phyloP scores from a whole-genome alignment of 2,329 filamentous ascomycete genomes.

The Paracorniculantispora psalliotae region DNA sequence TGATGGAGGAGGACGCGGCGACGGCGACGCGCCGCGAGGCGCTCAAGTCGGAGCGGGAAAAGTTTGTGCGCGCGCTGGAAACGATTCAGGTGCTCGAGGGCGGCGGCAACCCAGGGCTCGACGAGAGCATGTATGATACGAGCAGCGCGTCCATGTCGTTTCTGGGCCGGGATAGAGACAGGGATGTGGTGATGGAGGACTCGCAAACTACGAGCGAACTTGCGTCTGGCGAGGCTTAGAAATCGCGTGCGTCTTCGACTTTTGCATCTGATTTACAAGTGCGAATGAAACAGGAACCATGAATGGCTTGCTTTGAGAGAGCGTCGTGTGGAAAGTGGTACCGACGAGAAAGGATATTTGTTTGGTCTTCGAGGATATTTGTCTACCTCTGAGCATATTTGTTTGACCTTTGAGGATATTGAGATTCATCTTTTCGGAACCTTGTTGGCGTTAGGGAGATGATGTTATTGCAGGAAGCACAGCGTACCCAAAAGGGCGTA shows the following conservation, averaged over 20 bases:
- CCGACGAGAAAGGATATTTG: neutral
- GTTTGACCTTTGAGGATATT: too few relatives aligned
- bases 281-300: neutral
- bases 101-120: constrained; percentile 29
- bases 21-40: constrained; percentile 37
- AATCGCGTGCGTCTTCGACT: neutral
- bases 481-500: too few relatives aligned
- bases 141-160: constrained; percentile 1
- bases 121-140: constrained; percentile 14
- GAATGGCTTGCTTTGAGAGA: neutral
- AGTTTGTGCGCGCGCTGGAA: constrained; percentile 41
- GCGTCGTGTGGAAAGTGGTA: neutral
- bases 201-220: constrained; percentile 11
- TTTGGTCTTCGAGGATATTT: neutral
- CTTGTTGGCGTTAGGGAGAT: too few relatives aligned
- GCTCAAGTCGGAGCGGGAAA: constrained; percentile 40
- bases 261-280: neutral
- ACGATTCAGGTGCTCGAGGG: constrained; percentile 41
- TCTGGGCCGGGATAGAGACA: neutral
- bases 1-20: constrained; percentile 45
- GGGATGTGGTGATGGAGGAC: neutral
- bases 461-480: too few relatives aligned
- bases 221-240: constrained; percentile 6
- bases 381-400: neutral
- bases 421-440: too few relatives aligned